Conservation (phyloP, 169 alveolate species). For the Plasmodium falciparum region DNA sequence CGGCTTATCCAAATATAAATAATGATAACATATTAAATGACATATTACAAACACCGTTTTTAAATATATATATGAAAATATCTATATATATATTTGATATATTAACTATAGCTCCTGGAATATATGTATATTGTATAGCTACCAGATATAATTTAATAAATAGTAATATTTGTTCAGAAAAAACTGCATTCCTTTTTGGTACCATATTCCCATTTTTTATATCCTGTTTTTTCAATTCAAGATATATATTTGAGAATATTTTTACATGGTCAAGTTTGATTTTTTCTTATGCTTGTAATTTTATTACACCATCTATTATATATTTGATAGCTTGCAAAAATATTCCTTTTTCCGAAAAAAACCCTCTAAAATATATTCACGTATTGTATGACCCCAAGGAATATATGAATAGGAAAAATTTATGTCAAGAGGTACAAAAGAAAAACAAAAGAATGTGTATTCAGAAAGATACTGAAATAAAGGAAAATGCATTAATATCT, state of each 20-base stretch:
- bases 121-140: conserved; percentile 82
- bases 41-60: conserved; percentile 76
- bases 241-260: conserved; percentile 55
- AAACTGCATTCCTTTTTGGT: conserved; percentile 79
- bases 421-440: conserved; percentile 1
- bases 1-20: conserved; percentile 72
- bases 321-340: conserved; percentile 74
- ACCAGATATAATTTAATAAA: conserved; percentile 84
- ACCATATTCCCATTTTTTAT: conserved; percentile 83
- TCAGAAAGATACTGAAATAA: not conserved
- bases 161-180: conserved; percentile 79
- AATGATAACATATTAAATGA: conserved; percentile 64
- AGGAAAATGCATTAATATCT: too few species aligned
- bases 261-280: conserved; percentile 76
- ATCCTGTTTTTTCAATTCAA: conserved; percentile 78
- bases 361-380: conserved; percentile 53
- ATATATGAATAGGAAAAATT: conserved; percentile 21
- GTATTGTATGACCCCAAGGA: conserved; percentile 70
- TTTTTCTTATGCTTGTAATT: conserved; percentile 75
- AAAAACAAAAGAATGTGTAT: not conserved
- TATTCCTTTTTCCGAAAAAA: conserved; percentile 74
- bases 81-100: conserved; percentile 81
- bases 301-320: conserved; percentile 77
- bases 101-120: conserved; percentile 83
- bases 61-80: conserved; percentile 55